These are phyloP conservation scores for Ophiostoma perfectum DNA, from an alignment of 2,329 filamentous ascomycete species.

Conservation along the genomic window DNA sequence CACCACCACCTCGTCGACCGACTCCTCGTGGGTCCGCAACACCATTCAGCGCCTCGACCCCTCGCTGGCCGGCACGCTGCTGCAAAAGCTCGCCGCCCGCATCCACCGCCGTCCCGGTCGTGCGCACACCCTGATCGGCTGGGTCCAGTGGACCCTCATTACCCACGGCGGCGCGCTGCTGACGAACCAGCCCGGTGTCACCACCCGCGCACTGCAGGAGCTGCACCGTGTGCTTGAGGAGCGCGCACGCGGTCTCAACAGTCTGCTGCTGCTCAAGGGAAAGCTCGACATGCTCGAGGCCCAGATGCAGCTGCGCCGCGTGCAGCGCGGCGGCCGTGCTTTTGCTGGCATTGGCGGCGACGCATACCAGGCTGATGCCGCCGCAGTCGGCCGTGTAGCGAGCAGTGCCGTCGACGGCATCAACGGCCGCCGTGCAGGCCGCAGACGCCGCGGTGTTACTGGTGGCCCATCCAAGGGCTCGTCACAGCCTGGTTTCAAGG, in stretches of 20 bases:
- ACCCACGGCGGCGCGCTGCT: constrained; percentile 86
- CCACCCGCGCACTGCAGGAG: constrained; percentile 69
- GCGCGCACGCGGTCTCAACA: constrained; percentile 73
- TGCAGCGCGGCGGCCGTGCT: constrained; percentile 45
- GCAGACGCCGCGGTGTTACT: constrained; percentile 8
- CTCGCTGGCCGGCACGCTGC: constrained; percentile 68
- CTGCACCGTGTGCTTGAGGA: constrained; percentile 85
- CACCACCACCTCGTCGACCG: constrained; percentile 58
- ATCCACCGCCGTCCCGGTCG: constrained; percentile 83
- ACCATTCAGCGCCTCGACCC: constrained; percentile 91
- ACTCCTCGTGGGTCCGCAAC: constrained; percentile 70
- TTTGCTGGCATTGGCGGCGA: constrained; percentile 31
- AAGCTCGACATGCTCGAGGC: constrained; percentile 92
- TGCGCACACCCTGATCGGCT: constrained; percentile 83
- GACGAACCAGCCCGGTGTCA: constrained; percentile 75
- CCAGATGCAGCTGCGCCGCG: constrained; percentile 72
- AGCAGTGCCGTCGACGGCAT: constrained; percentile 47
- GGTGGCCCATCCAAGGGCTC: background rate
- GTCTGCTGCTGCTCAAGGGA: constrained; percentile 81
- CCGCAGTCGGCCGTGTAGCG: constrained; percentile 19
- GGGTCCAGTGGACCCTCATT: constrained; percentile 93
- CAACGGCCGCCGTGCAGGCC: constrained; percentile 38
- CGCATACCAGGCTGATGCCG: background rate
- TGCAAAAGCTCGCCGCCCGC: constrained; percentile 79
- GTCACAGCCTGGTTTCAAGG: constrained; percentile 9